Evolutionary conservation across 2,329 filamentous ascomycete species (phyloP).

Genomic region (Teratosphaeria destructans): DNA sequence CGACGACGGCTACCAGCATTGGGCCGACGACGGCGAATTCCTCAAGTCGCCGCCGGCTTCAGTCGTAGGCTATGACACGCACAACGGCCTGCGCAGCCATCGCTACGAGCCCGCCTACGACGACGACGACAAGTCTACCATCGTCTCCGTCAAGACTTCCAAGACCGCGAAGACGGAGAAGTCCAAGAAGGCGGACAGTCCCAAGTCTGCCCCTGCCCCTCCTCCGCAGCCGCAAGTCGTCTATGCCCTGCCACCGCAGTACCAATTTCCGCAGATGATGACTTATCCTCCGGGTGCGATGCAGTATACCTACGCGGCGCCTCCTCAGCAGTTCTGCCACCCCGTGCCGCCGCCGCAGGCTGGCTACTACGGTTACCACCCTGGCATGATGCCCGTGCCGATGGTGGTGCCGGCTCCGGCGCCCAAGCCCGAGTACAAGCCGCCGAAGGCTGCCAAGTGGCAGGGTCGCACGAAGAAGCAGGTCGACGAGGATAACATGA

Average conservation of each 20-base stretch:
- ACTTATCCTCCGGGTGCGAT: slow-evolving; percentile 1
- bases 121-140: slow-evolving; percentile 2
- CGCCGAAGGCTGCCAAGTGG: slow-evolving; percentile 18
- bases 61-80: slow-evolving; percentile 15
- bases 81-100: slow-evolving; percentile 20
- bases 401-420: slow-evolving; percentile 4
- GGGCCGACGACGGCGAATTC: slow-evolving; percentile 16
- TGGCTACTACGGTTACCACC: slow-evolving; percentile 1
- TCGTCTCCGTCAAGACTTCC: slow-evolving; percentile 7
- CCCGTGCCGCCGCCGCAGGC: not conserved
- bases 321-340: not conserved
- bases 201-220: slow-evolving; percentile 2
- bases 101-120: slow-evolving; percentile 15
- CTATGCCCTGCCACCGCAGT: slow-evolving; percentile 4
- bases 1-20: slow-evolving; percentile 22
- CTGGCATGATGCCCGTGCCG: not conserved
- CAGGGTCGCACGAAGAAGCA: slow-evolving; percentile 27
- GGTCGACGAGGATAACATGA: slow-evolving; percentile 30
- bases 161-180: not conserved
- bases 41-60: slow-evolving; percentile 4
- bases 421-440: not conserved
- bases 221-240: slow-evolving; percentile 4
- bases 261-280: slow-evolving; percentile 1
- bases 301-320: slow-evolving; percentile 2
- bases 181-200: slow-evolving; percentile 2